Conservation (phyloP, 176 grass and related monocot genomes). For the Saccharum officinarum region DNA sequence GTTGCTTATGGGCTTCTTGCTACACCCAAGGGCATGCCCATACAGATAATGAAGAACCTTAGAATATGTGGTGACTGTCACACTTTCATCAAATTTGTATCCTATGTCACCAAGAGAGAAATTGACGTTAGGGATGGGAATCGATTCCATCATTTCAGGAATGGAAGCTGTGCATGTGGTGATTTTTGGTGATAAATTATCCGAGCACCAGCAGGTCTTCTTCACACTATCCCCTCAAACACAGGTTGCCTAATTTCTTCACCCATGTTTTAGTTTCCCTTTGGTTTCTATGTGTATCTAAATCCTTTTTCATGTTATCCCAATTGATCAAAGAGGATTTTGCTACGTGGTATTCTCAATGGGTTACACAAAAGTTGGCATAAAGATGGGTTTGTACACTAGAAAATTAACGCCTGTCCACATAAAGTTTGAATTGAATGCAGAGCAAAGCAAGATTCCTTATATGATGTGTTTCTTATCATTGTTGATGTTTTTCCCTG, state of each 20-base stretch:
- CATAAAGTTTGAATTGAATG: neutral
- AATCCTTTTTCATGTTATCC: neutral
- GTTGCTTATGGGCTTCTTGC: conserved; percentile 65
- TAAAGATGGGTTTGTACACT: neutral
- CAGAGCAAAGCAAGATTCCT: neutral
- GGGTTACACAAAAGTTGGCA: neutral
- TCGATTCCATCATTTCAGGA: conserved; percentile 75
- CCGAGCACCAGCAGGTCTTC: neutral
- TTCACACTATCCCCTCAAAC: neutral
- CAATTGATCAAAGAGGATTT: neutral
- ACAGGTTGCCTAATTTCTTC: conserved; percentile 1
- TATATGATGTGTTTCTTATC: neutral
- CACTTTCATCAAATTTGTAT: conserved; percentile 75
- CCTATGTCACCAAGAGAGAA: conserved; percentile 63
- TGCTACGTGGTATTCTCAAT: neutral
- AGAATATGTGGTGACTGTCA: conserved; percentile 90
- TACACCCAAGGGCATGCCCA: conserved; percentile 58
- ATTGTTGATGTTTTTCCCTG: neutral
- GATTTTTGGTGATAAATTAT: conserved; percentile 71
- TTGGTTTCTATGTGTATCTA: neutral
- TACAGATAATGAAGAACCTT: conserved; percentile 89
- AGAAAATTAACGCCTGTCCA: neutral
- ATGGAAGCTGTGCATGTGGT: conserved; percentile 77
- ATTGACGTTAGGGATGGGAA: conserved; percentile 85
- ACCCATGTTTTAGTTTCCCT: neutral